Evolutionary conservation across 2,329 filamentous ascomycete genomes (phyloP).

Genomic region (Clonostachys rosea): DNA sequence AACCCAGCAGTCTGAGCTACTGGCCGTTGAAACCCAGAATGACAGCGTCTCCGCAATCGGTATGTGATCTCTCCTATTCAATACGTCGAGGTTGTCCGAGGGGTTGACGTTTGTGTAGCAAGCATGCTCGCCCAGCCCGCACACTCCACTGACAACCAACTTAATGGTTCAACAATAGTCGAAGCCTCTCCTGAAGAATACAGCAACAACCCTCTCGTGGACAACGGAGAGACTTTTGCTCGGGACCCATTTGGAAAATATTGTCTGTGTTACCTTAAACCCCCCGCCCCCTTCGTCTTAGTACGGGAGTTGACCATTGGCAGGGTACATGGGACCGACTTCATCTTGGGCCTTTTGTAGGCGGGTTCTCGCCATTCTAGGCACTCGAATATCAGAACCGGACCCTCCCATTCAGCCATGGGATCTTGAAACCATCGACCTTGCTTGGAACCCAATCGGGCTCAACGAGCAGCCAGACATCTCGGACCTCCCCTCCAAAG

Average conservation of each 20-base stretch:
- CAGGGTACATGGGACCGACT: slow-evolving; percentile 26
- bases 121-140: not conserved
- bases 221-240: slow-evolving; percentile 22
- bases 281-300: not conserved
- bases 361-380: slow-evolving; percentile 21
- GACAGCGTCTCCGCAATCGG: not conserved
- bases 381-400: slow-evolving; percentile 20
- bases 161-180: not conserved
- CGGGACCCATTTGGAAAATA: slow-evolving; percentile 17
- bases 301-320: not conserved
- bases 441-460: slow-evolving; percentile 18
- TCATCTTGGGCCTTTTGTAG: slow-evolving; percentile 28
- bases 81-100: not conserved
- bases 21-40: too few relatives aligned
- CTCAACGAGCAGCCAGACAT: slow-evolving; percentile 13
- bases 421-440: slow-evolving; percentile 21
- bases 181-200: not conserved
- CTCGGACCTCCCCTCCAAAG: slow-evolving; percentile 15
- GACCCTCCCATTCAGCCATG: slow-evolving; percentile 22
- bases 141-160: not conserved
- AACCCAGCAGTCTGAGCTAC: not conserved
- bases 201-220: slow-evolving; percentile 18
- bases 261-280: slow-evolving; percentile 10
- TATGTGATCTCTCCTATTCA: not conserved
- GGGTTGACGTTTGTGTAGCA: not conserved